Conservation (phyloP, 1,284 basidiomycete species). For the Chondrostereum purpureum region DNA sequence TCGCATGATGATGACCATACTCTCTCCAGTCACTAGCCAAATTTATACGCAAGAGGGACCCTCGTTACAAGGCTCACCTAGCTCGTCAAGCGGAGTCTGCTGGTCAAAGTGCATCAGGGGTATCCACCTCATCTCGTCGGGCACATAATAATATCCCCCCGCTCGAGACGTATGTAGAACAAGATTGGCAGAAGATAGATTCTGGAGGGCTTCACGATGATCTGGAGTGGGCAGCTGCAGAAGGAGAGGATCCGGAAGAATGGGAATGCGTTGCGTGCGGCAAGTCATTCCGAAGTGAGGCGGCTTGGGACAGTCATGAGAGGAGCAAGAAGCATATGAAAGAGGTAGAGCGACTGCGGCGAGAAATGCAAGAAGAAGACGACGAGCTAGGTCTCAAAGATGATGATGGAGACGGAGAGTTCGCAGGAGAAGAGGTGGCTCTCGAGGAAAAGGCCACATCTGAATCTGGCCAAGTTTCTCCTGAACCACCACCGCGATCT, state of each 20-base stretch:
- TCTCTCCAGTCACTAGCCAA: conserved; percentile 64
- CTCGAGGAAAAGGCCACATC: conserved; percentile 2
- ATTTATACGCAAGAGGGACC: conserved; percentile 92
- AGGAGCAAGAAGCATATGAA: conserved; percentile 93
- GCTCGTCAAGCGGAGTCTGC: conserved; percentile 37
- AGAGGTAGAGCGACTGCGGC: conserved; percentile 71
- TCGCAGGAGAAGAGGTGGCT: conserved; percentile 16
- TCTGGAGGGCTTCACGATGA: conserved; percentile 42
- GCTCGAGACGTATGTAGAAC: conserved; percentile 54
- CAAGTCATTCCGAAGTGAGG: conserved; percentile 88
- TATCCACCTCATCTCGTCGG: conserved; percentile 19
- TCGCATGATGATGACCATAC: conserved; percentile 27
- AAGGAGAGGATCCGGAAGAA: conserved; percentile 68
- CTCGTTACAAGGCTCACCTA: conserved; percentile 77
- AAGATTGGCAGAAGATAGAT: conserved; percentile 76
- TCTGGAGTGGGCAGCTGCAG: conserved; percentile 62
- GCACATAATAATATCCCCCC: conserved; percentile 17
- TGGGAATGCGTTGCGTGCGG: conserved; percentile 97
- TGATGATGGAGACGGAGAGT: conserved; percentile 19
- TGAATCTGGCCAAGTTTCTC: too few relatives aligned
- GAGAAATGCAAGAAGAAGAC: conserved; percentile 74
- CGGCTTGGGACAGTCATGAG: conserved; percentile 95
- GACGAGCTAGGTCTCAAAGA: conserved; percentile 49
- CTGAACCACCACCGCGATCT: conserved; percentile 8
- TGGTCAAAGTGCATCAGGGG: conserved; percentile 26